These are phyloP conservation scores for Epichloe brachyelytri DNA, from an alignment of 2,329 filamentous ascomycete genomes.

Conservation along the genomic window DNA sequence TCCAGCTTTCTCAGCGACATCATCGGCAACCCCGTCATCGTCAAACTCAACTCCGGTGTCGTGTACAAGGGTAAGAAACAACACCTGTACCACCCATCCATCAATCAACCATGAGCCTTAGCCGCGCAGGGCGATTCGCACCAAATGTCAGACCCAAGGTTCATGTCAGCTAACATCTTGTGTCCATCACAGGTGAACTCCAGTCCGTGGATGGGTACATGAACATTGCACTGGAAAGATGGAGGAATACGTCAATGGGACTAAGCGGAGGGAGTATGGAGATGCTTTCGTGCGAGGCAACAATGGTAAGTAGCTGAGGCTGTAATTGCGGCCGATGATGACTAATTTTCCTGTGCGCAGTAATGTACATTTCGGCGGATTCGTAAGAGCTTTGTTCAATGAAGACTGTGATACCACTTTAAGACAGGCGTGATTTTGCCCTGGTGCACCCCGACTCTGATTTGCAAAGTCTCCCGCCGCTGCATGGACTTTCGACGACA, in stretches of 20 bases:
- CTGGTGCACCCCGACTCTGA: constrained; percentile 42
- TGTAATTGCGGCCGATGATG: not conserved
- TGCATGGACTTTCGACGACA: too few species aligned
- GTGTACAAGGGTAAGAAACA: constrained; percentile 72
- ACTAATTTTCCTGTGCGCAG: constrained; percentile 21
- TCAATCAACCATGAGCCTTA: too few species aligned
- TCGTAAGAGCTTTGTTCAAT: constrained; percentile 20
- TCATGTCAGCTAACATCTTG: not conserved
- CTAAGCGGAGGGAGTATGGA: constrained; percentile 70
- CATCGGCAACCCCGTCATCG: constrained; percentile 84
- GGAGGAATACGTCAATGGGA: constrained; percentile 78
- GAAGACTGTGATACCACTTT: constrained; percentile 8
- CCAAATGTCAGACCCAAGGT: not conserved
- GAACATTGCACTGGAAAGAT: constrained; percentile 99
- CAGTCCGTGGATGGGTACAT: constrained; percentile 98
- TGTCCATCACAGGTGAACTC: constrained; percentile 57
- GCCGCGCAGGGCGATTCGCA: not conserved
- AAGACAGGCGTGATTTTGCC: not conserved
- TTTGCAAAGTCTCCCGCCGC: constrained; percentile 20
- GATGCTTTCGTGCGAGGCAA: constrained; percentile 95
- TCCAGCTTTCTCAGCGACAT: constrained; percentile 90
- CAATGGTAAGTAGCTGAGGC: constrained; percentile 51
- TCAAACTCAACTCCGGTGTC: constrained; percentile 97
- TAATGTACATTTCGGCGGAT: constrained; percentile 60
- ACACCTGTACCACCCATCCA: not conserved